phyloP scores from a whole-genome alignment of 352 stramenopile species.

The Phytophthora palmivora region DNA sequence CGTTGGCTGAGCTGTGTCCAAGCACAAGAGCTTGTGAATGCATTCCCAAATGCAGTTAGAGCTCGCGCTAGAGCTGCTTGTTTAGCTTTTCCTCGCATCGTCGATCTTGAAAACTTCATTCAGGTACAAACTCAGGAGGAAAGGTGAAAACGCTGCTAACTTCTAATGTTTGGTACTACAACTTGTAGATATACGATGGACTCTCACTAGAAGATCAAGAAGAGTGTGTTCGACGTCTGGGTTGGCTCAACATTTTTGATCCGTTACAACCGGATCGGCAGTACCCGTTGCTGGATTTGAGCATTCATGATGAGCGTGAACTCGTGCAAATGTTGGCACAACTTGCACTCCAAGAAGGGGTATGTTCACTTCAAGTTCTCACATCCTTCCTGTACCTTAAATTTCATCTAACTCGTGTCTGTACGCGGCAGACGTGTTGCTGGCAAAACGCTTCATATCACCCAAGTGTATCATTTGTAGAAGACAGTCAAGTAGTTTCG shows the following conservation, averaged over 20 bases:
- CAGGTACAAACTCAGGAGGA: conserved; percentile 33
- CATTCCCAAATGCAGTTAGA: conserved; percentile 57
- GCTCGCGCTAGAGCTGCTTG: conserved; percentile 60
- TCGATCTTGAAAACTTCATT: conserved; percentile 81
- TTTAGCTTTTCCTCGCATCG: conserved; percentile 68
- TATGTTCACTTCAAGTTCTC: conserved; percentile 20
- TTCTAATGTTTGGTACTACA: background rate
- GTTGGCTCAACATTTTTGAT: conserved; percentile 89
- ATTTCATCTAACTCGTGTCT: background rate
- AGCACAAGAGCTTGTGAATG: conserved; percentile 42
- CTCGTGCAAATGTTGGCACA: conserved; percentile 82
- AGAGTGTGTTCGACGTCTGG: conserved; percentile 68
- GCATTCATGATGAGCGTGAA: conserved; percentile 74
- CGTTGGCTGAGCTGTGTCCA: conserved; percentile 63
- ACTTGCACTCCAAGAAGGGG: conserved; percentile 72
- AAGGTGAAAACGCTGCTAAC: background rate
- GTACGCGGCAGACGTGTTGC: background rate
- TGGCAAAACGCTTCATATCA: conserved; percentile 32
- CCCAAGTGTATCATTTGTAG: conserved; percentile 7
- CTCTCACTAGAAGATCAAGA: conserved; percentile 63
- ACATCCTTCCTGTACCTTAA: background rate
- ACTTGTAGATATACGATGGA: conserved; percentile 51
- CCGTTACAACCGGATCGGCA: conserved; percentile 75
- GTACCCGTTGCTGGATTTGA: conserved; percentile 76
- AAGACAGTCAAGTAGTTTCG: background rate